These are phyloP conservation scores for Aspergillus tanneri DNA, from an alignment of 2,329 filamentous ascomycete genomes.

Conservation along the genomic window DNA sequence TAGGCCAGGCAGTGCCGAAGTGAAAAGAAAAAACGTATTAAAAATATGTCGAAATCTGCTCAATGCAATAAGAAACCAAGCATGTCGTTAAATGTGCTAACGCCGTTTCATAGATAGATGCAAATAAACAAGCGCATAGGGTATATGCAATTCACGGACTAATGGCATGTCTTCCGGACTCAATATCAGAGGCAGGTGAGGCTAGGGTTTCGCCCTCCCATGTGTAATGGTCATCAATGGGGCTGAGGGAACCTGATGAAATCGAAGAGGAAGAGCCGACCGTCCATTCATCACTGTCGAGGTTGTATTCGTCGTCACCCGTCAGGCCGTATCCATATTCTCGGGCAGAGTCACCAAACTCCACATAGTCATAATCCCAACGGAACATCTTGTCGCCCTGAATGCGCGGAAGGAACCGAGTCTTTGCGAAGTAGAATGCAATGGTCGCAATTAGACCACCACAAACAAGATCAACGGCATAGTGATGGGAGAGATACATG, in stretches of 20 bases:
- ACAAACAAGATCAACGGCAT: conserved; percentile 87
- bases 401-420: conserved; percentile 75
- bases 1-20: conserved; percentile 16
- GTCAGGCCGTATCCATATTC: conserved; percentile 57
- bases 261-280: conserved; percentile 78
- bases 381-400: conserved; percentile 83
- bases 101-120: conserved; percentile 37
- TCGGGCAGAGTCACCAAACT: conserved; percentile 65
- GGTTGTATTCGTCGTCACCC: conserved; percentile 55
- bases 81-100: conserved; percentile 39
- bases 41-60: conserved; percentile 41
- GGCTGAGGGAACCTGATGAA: conserved; percentile 64
- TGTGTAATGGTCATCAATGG: conserved; percentile 58
- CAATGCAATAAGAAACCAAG: conserved; percentile 38
- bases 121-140: conserved; percentile 19
- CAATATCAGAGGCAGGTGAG: conserved; percentile 39
- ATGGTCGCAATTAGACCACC: conserved; percentile 75
- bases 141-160: conserved; percentile 26
- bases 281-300: conserved; percentile 86
- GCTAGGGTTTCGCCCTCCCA: conserved; percentile 44
- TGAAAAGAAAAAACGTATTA: conserved; percentile 32
- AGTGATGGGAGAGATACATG: conserved; percentile 97
- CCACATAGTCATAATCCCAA: conserved; percentile 95
- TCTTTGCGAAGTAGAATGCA: conserved; percentile 78
- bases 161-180: conserved; percentile 38